Base-by-base conservation (phyloP, 2,329 filamentous ascomycete genomes). In the Corynespora cassiicola region DNA sequence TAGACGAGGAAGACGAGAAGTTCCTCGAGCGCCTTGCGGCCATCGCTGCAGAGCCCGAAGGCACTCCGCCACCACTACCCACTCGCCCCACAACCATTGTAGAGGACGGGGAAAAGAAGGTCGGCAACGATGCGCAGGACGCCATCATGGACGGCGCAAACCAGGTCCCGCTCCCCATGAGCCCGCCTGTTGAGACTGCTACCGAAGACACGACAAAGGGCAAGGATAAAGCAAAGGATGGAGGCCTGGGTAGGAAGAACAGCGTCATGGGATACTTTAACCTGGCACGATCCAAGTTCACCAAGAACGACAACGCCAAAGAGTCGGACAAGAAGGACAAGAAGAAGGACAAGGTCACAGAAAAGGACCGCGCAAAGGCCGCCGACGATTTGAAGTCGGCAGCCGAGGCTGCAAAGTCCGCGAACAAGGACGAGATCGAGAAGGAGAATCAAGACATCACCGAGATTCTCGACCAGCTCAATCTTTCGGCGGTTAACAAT, bases 401-500 rank as follows among this genome's bases (percentile, higher is more conserved):
- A 6, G 66, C 65, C 9, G 54, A 61, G 23, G 51, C 56, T 4
- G 50, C 66, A 16, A 69, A 65, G 42, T 38, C 53, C 3, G 51
- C 59, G 12, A 60, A 68, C 14, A 47, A 61, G 12, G 59, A 69
- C 31, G 70, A 71, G 38, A 62, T 56, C 18, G 65, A 78, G 42
- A 75, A 79, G 53, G 84, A 90, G 58, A 75, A 85, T 45, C 75
- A 82, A 37, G 94, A 96, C 55, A 81, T 97, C 43, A 82, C 81
- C 24, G 78, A 81, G 19, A 82, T 96, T 15, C 85, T 99, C 18
- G 87, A 95, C 60, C 81, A 88, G 28, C 79, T 99, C 45, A 91
- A 95, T 61, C 82, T 95, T 20, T 82, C 87, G 5, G 87, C 88
- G 5, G 81, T 86, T 51, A 91, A 95, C 74, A 94, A 95, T 72